Conservation (phyloP, 352 stramenopile genomes). For the Globisporangium recalcitrans region DNA sequence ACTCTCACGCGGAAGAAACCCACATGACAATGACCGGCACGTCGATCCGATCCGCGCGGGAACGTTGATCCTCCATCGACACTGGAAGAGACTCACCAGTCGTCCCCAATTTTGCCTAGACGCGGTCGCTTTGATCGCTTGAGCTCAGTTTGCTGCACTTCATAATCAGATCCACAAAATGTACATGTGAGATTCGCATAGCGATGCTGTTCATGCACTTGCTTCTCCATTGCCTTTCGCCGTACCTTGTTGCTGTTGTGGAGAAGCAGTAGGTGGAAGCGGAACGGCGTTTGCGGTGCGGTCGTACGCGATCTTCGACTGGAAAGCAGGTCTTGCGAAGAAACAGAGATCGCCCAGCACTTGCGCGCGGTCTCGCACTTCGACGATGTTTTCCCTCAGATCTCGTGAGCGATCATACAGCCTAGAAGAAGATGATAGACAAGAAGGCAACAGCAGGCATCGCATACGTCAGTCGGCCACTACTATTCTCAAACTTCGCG, state of each 20-base stretch:
- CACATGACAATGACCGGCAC: constrained; percentile 43
- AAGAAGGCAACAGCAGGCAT: not conserved
- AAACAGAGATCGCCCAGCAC: not conserved
- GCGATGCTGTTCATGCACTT: not conserved
- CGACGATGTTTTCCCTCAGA: not conserved
- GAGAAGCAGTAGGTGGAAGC: not conserved
- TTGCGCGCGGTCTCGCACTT: not conserved
- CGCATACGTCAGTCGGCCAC: too few relatives aligned
- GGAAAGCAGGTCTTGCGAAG: not conserved
- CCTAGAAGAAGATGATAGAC: not conserved
- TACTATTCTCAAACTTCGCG: not conserved
- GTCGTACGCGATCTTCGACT: not conserved
- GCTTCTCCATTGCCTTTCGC: not conserved
- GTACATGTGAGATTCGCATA: not conserved
- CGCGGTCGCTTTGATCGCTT: not conserved
- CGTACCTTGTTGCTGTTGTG: not conserved
- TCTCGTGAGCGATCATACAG: not conserved
- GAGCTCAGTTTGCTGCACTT: not conserved
- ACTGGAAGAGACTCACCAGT: too few relatives aligned
- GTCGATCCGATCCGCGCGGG: constrained; percentile 20
- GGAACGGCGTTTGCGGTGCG: not conserved
- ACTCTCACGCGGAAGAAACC: constrained; percentile 47
- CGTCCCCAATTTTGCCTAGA: not conserved
- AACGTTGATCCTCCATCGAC: not conserved
- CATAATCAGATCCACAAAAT: not conserved